A percentile compares a stretch with the other conserved stretches of the same genome.
Conservation (phyloP, 495 filamentous ascomycete genomes). For the Xylaria venustula region DNA sequence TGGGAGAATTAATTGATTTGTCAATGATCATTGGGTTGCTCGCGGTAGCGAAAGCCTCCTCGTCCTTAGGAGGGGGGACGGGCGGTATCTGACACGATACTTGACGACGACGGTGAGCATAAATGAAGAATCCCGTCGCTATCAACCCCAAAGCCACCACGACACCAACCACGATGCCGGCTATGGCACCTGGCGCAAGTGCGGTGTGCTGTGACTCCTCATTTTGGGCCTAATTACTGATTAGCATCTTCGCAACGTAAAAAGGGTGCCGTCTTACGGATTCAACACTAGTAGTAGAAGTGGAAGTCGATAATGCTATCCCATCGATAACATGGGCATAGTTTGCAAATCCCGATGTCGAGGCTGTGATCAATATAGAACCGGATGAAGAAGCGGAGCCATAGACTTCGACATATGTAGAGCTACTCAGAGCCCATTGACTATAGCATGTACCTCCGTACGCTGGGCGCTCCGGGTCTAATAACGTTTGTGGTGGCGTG, state of each 20-base stretch:
- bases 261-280: no score
- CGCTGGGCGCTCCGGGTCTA: conserved; percentile 21
- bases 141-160: conserved; percentile 5
- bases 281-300: no score
- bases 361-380: conserved; percentile 16
- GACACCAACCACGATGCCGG: conserved; percentile 19
- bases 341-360: conserved; percentile 13
- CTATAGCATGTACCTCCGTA: conserved; percentile 27
- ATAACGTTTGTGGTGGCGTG: conserved; percentile 8
- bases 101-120: conserved; percentile 5
- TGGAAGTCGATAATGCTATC: conserved; percentile 16
- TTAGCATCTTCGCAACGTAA: no score
- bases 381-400: conserved; percentile 13
- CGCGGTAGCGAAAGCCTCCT: not conserved
- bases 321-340: conserved; percentile 26
- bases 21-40: not conserved
- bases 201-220: not conserved
- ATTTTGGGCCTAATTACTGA: not conserved
- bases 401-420: conserved; percentile 18
- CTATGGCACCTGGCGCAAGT: conserved; percentile 11
- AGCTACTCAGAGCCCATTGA: conserved; percentile 17
- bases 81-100: not conserved
- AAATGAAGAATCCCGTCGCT: not conserved
- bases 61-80: not conserved
- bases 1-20: not conserved